phyloP scores from a whole-genome alignment of 2,329 filamentous ascomycete species.

The Epicoccum nigrum region DNA sequence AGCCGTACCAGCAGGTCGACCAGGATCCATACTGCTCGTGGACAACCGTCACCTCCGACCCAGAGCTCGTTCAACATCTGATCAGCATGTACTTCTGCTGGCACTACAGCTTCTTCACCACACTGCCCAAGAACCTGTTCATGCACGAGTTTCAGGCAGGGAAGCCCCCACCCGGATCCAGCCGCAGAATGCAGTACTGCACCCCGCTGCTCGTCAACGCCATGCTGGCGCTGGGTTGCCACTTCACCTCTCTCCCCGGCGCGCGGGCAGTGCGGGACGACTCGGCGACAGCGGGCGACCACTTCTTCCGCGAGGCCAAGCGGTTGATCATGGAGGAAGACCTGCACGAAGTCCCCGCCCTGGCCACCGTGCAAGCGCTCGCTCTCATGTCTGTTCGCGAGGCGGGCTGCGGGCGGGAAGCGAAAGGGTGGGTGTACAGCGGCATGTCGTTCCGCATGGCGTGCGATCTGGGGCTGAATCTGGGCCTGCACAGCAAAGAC shows the following conservation, averaged over 20 bases:
- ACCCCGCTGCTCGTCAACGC: slow-evolving; percentile 90
- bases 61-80: slow-evolving; percentile 79
- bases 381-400: slow-evolving; percentile 96
- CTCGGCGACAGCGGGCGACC: slow-evolving; percentile 86
- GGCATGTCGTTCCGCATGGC: slow-evolving; percentile 99
- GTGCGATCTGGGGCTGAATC: slow-evolving; percentile 87
- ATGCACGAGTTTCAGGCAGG: slow-evolving; percentile 83
- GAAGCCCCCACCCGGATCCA: slow-evolving; percentile 58
- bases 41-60: slow-evolving; percentile 84
- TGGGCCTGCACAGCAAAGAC: slow-evolving; percentile 65
- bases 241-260: slow-evolving; percentile 80
- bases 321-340: slow-evolving; percentile 87
- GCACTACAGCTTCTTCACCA: slow-evolving; percentile 97
- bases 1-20: slow-evolving; percentile 59
- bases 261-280: slow-evolving; percentile 75
- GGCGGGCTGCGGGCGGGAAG: slow-evolving; percentile 90
- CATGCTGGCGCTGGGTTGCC: slow-evolving; percentile 90
- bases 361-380: slow-evolving; percentile 91
- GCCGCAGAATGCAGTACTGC: slow-evolving; percentile 73
- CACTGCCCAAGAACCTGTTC: slow-evolving; percentile 83
- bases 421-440: slow-evolving; percentile 97
- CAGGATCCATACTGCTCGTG: slow-evolving; percentile 81
- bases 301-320: slow-evolving; percentile 95
- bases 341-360: slow-evolving; percentile 85
- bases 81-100: slow-evolving; percentile 98